Base-by-base conservation (phyloP, 495 filamentous ascomycete genomes). In the Hypoxylon subgilvum region DNA sequence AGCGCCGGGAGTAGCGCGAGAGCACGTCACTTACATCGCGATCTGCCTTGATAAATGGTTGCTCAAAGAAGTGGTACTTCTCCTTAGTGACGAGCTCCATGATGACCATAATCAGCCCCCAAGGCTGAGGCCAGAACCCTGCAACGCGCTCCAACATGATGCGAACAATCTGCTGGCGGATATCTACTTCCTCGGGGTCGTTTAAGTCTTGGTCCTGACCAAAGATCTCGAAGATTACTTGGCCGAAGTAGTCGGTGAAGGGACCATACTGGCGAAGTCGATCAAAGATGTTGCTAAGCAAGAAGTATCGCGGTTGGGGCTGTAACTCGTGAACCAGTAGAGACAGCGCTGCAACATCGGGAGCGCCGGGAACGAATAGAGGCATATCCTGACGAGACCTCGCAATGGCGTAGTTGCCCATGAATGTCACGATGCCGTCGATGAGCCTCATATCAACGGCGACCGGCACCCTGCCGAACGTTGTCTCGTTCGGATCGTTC, bases 71-170 rank as follows among this genome's bases (percentile, higher is more conserved):
- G 63, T 84, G 82, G 65, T 90, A 92, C 63, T 83, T 88, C 35
- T 87, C 85, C 67, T 96, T 97, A 76, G 96, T 94, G 50, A 96
- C 79, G 38, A 99, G 79, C 75, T 97, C 95, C 36, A 95, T 75
- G 41, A 95, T 81, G 16, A 91, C 96, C 52, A 96, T 87, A 70
- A 97, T 89, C 32, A 97, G 73, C 12, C 94, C 94, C 94, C 94
- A 99, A 10, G 94, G 92, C 70, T 97, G 95, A 23, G 94, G 94
- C 69, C 92, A 90, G 70, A 89, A 90, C 13, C 92, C 90, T 43
- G 93, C 84, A 41, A 96, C 74, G 31, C 94, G 82, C 77, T 99
- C 94, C 4, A 97, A 72, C 35, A 97, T 74, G 35, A 97, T 85
- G 18, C 92, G 84, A 35, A 90, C 89, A 57, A 97, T 90, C 70